Evolutionary conservation across 1,284 basidiomycete genomes (phyloP).

Genomic region (Schizophyllum commune): DNA sequence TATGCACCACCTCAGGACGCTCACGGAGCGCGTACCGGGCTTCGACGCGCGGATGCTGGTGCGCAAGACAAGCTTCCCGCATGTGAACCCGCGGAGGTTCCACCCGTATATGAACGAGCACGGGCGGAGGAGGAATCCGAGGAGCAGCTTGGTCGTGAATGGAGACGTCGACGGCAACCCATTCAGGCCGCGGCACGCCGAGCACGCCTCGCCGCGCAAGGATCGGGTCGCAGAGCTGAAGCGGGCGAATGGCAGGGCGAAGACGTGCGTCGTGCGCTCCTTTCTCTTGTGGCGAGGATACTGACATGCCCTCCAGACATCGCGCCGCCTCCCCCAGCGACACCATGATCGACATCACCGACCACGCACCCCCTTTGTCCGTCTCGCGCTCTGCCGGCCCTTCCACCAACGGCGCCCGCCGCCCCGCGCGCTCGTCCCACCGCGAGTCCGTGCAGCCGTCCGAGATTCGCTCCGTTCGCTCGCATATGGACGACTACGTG

Average conservation of each 20-base stretch:
- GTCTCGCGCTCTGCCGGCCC: conserved; percentile 19
- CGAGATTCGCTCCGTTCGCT: conserved; percentile 9
- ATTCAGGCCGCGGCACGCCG: conserved; percentile 52
- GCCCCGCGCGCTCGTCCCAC: conserved; percentile 19
- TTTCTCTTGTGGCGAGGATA: conserved; percentile 2
- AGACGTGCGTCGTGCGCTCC: conserved; percentile 41
- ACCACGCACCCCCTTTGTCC: conserved; percentile 36
- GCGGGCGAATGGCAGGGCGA: conserved; percentile 19
- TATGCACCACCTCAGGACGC: conserved; percentile 56
- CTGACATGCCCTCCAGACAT: conserved; percentile 8
- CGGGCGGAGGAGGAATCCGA: conserved; percentile 43
- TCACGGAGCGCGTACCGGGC: conserved; percentile 60
- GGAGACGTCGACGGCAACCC: conserved; percentile 48
- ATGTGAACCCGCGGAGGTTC: conserved; percentile 57
- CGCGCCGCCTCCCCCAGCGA: conserved; percentile 64
- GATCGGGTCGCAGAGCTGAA: conserved; percentile 32
- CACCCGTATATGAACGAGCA: conserved; percentile 48
- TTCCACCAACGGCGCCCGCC: conserved; percentile 22
- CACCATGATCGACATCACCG: conserved; percentile 60
- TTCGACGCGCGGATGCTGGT: conserved; percentile 55
- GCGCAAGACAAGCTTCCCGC: conserved; percentile 65
- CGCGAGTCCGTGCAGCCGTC: conserved; percentile 10
- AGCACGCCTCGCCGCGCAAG: conserved; percentile 39
- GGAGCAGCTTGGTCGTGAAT: conserved; percentile 36
- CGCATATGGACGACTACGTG: conserved; percentile 18